Evolutionary conservation across 2,329 filamentous ascomycete genomes (phyloP).

Genomic region (Penicillium sp.): DNA sequence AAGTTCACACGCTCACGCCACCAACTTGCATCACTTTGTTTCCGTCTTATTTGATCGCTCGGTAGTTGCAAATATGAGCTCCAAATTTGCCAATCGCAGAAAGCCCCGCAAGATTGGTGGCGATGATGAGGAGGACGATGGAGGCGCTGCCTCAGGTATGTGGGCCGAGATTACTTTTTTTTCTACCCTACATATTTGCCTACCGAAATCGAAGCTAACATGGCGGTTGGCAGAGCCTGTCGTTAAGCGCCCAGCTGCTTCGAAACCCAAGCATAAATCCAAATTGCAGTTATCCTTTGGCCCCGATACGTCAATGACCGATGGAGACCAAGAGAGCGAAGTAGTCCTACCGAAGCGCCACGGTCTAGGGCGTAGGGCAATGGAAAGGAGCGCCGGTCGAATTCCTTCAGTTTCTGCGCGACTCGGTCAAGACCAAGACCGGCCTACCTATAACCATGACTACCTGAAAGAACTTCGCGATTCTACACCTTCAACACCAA

Average conservation of each 20-base stretch:
- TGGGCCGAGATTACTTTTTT: conserved; percentile 13
- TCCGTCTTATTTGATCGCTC: neutral
- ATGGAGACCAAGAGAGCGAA: conserved; percentile 53
- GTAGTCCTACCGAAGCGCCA: conserved; percentile 59
- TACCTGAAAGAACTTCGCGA: conserved; percentile 81
- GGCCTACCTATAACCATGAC: conserved; percentile 80
- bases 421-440: conserved; percentile 61
- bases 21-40: conserved; percentile 4
- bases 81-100: conserved; percentile 54
- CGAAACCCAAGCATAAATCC: conserved; percentile 65
- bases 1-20: conserved; percentile 4
- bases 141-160: conserved; percentile 40
- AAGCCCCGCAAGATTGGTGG: conserved; percentile 76
- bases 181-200: conserved; percentile 21
- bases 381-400: conserved; percentile 65
- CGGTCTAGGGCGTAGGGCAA: conserved; percentile 59
- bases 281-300: conserved; percentile 76
- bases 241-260: conserved; percentile 51
- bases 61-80: conserved; percentile 47
- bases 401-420: conserved; percentile 52
- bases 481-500: conserved; percentile 80
- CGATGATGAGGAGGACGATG: conserved; percentile 56
- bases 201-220: conserved; percentile 12
- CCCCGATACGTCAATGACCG: conserved; percentile 54
- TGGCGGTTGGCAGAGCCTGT: conserved; percentile 45